Conservation (phyloP, 805 yeast species). For the Candida ipomoeae region DNA sequence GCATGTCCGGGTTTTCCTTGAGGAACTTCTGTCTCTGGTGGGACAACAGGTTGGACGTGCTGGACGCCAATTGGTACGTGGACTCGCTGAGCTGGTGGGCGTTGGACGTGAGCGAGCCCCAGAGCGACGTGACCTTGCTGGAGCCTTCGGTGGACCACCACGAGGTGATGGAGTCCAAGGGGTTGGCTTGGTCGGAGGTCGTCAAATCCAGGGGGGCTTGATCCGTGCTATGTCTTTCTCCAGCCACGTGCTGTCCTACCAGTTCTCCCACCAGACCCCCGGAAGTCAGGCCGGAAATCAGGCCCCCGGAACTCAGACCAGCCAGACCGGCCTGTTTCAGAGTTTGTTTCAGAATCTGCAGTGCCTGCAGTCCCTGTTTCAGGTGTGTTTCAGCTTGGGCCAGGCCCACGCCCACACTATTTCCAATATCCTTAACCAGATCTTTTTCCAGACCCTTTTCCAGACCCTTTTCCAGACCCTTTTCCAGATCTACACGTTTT, state of each 20-base stretch:
- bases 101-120: slow-evolving; percentile 61
- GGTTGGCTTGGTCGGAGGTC: slow-evolving; percentile 18
- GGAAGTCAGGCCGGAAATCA: too few species aligned
- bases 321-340: too few species aligned
- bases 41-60: slow-evolving; percentile 38
- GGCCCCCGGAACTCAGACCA: too few species aligned
- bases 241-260: not conserved
- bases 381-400: too few species aligned
- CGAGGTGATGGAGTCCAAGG: slow-evolving; percentile 58
- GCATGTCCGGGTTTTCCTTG: slow-evolving; percentile 20
- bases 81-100: slow-evolving; percentile 47
- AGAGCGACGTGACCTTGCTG: slow-evolving; percentile 56
- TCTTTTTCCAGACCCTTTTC: not conserved
- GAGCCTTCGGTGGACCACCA: slow-evolving; percentile 79
- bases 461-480: not conserved
- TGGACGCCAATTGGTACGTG: slow-evolving; percentile 48
- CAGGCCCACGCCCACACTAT: too few species aligned
- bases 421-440: not conserved
- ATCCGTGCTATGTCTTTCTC: too few species aligned
- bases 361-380: too few species aligned
- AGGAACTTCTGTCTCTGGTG: slow-evolving; percentile 37
- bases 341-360: too few species aligned
- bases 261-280: not conserved
- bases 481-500: not conserved
- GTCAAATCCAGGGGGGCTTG: too few species aligned